Evolutionary conservation across 352 stramenopile species (phyloP), one percentile per base, ranked within the genome.

Genomic region (Phytophthora fragariaefolia): DNA sequence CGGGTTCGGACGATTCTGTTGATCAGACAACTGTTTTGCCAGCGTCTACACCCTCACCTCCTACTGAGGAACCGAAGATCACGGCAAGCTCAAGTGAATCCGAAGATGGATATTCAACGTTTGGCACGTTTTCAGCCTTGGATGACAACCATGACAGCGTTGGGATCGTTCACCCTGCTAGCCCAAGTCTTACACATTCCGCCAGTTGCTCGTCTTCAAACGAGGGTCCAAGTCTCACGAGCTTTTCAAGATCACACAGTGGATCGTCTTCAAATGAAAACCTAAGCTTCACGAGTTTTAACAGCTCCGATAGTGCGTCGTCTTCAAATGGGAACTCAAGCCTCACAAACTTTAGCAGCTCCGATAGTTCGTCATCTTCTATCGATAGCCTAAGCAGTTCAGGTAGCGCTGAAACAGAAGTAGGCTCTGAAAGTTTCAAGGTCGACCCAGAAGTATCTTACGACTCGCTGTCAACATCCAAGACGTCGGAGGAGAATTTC

Each of bases 91-190:
- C 62, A 10, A 28, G 53, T 38, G 34, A 40, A 51, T 54, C 47
- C 15, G 43, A 58, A 12, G 28, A 48, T 49, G 36, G 30, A 6
- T 54, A 64, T 18, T 43, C 53, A 1, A 48, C 53, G 17, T 15
- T 38, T 28, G 47, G 64, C 45, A 64, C 32, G 3, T 64, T 69
- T 34, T 38, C 62, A 28, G 54, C 53, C 2, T 23, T 69, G 7
- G 26, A 56, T 15, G 36, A 32, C 38, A 22, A 58, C 8, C 2
- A 64, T 1, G 46, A 47, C 28, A 69, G 36, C 12, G 53, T 47
- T 10, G 62, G 62, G 30, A 69, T 20, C 26, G 62, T 69, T 48
- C 62, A 58, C 23, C 32, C 53, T 15, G 36, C 62, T 9, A 64
- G 27, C 27, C 27, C 38, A 9, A 64, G 47, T 45, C 53, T 26